Percentiles rank a stretch among this genome's conserved stretches.
Evolutionary conservation across 495 filamentous ascomycete species (phyloP).

Genomic region (Daldinia concentrica): DNA sequence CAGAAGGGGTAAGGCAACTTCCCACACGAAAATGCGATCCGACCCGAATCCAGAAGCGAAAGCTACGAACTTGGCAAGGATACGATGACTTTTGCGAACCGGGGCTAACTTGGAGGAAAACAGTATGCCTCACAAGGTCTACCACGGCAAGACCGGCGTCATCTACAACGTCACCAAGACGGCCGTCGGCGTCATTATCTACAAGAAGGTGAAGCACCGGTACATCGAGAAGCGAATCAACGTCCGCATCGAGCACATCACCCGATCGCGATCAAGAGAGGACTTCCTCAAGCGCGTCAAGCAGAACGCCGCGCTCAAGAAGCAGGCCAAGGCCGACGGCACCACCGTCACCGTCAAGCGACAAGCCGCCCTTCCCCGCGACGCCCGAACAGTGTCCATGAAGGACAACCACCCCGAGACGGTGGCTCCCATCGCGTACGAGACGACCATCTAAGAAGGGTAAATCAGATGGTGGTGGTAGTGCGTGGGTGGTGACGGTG

Average conservation of each 20-base stretch:
- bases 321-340: conserved; percentile 89
- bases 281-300: conserved; percentile 97
- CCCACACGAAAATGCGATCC: conserved; percentile 21
- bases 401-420: conserved; percentile 88
- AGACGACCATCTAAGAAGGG: conserved; percentile 89
- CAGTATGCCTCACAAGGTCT: conserved; percentile 98
- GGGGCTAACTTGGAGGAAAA: conserved; percentile 46
- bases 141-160: conserved; percentile 98
- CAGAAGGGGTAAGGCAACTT: conserved; percentile 96
- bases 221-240: conserved; percentile 99
- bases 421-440: conserved; percentile 89
- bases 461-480: conserved; percentile 30
- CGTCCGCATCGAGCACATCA: conserved; percentile 97
- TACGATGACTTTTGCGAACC: background rate
- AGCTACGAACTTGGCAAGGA: conserved; percentile 21
- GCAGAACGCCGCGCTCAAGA: conserved; percentile 90
- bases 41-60: conserved; percentile 16
- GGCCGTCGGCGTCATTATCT: conserved; percentile 95
- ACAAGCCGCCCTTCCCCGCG: conserved; percentile 81
- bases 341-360: conserved; percentile 89
- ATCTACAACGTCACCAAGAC: conserved; percentile 98
- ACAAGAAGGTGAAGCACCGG: conserved; percentile 97
- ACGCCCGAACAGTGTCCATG: conserved; percentile 76
- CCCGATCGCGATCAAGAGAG: conserved; percentile 89
- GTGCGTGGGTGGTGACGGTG: conserved; percentile 12